A percentile compares a stretch with the other conserved stretches of the same genome.
These are phyloP conservation scores for Protomyces pachydermus DNA, from an alignment of 1,139 yeast genomes.

Conservation along the genomic window DNA sequence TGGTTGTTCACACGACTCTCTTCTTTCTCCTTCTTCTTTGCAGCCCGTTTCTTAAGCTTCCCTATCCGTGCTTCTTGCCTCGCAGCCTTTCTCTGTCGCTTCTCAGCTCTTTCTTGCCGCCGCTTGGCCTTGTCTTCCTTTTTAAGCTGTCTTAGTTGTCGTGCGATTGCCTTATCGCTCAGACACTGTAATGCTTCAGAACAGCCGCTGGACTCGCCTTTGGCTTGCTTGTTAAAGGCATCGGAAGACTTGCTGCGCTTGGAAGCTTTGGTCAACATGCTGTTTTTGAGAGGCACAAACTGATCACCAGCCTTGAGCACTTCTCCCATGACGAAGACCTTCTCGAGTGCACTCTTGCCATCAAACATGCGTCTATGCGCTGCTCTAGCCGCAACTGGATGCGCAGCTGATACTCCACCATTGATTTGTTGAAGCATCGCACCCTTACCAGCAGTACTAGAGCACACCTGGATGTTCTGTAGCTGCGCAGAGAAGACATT, in stretches of 20 bases:
- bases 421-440: conserved; percentile 9
- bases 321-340: conserved; percentile 15
- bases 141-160: not conserved
- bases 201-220: not conserved
- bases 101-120: not conserved
- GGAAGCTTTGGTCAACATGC: too few species aligned
- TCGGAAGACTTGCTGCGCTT: not conserved
- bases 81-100: not conserved
- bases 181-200: not conserved
- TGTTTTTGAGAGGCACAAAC: conserved; percentile 2
- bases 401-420: conserved; percentile 20
- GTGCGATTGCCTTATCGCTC: not conserved
- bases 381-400: conserved; percentile 23
- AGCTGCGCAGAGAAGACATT: conserved; percentile 17
- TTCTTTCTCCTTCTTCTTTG: not conserved
- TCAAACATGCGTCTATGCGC: conserved; percentile 17
- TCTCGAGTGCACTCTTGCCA: conserved; percentile 17
- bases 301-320: conserved; percentile 13
- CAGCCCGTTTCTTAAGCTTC: not conserved
- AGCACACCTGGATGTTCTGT: conserved; percentile 15
- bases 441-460: not conserved
- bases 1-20: too few species aligned
- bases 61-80: not conserved
- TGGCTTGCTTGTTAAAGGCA: not conserved
- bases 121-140: not conserved